Evolutionary conservation across 2,329 filamentous ascomycete genomes (phyloP), one percentile per base, ranked within the genome.

Genomic region (Penicillium sp.): DNA sequence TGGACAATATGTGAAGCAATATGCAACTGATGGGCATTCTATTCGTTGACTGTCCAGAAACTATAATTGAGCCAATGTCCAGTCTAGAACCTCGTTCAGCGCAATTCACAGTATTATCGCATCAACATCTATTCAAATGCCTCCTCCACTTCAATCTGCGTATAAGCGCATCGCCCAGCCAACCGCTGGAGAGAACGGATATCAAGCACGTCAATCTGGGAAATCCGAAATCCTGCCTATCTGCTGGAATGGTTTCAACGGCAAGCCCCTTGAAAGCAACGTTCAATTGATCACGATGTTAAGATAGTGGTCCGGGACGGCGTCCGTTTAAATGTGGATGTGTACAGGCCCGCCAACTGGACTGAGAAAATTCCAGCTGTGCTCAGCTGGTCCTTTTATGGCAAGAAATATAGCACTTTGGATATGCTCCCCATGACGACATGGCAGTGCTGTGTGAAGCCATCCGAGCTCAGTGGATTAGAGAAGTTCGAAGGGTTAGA

Each of bases 201-300:
- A 79, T 48, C 66, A 74, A 64, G 72, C 71, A 29, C 72, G 77
- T 55, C 65, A 71, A 44, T 71, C 75, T 0, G 71, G 75, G 10
- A 75, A 75, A 58, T 59, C 59, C 3, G 77, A 80, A 56, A 65
- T 79, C 13, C 65, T 79, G 0, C 67, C 66, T 4, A 70, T 68
- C 44, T 76, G 76, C 41, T 73, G 72, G 63, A 75, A 73, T 47
- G 72, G 71, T 3, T 73, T 75, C 60, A 68, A 74, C 44, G 73
- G 71, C 1, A 73, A 70, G 33, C 63, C 72, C 3, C 63, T 76
- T 21, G 63, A 66, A 54, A 72, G 66, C 52, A 72, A 76, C 44
- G 79, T 80, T 49, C 66, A 61, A 62, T 80, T 24, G 76, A 80
- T 11, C 76, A 79, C 54, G 78, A 80, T 60, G 73, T 80, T 27